These are phyloP conservation scores for Solanum piurae DNA, from an alignment of 257 asterid genomes.

Conservation along the genomic window DNA sequence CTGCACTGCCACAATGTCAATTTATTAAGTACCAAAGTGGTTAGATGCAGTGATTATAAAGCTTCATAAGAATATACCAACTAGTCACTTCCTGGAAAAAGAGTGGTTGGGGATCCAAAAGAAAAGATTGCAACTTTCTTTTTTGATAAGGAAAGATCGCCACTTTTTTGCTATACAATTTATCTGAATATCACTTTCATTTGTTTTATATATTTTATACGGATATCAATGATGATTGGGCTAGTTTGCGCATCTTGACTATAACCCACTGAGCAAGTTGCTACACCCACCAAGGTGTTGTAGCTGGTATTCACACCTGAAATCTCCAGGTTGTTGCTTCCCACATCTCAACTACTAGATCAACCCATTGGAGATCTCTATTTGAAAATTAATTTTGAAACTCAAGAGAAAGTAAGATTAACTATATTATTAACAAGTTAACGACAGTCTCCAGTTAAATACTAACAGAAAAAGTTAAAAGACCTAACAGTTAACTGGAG, in stretches of 20 bases:
- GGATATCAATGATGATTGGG: not conserved
- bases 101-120: not conserved
- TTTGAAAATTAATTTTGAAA: not conserved
- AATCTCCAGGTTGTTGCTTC: not conserved
- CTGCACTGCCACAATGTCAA: constrained; percentile 48
- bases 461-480: not conserved
- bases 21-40: not conserved
- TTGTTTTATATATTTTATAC: not conserved
- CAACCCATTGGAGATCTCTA: not conserved
- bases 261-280: not conserved
- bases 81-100: not conserved
- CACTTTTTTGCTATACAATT: not conserved
- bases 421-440: not conserved
- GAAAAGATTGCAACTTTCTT: not conserved
- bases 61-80: not conserved
- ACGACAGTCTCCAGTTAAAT: not conserved
- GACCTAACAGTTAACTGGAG: not conserved
- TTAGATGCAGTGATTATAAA: not conserved
- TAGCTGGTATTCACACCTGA: not conserved
- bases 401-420: not conserved
- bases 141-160: not conserved
- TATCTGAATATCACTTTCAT: not conserved
- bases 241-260: not conserved
- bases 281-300: not conserved
- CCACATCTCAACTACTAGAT: not conserved